Conservation (phyloP, 1,284 basidiomycete species). For the Microbotryomycetes sp. region DNA sequence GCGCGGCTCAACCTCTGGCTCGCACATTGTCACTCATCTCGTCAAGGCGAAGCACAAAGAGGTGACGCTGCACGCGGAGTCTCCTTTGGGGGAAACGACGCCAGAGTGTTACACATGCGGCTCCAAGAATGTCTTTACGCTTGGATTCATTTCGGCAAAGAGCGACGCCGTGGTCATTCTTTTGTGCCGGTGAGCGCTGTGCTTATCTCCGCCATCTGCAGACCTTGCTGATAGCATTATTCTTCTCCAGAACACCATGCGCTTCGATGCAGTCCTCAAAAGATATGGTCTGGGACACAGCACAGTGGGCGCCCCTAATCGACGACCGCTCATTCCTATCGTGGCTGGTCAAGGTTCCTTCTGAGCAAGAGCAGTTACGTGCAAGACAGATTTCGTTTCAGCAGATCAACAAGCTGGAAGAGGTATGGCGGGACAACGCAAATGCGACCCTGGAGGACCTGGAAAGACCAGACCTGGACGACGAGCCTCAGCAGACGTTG, state of each 20-base stretch:
- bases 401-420: constrained; percentile 95
- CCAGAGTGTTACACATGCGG: constrained; percentile 97
- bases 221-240: neutral
- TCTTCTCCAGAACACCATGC: constrained; percentile 72
- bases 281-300: constrained; percentile 97
- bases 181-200: constrained; percentile 70
- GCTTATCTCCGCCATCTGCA: constrained; percentile 16
- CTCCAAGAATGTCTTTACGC: constrained; percentile 99
- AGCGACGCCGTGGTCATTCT: constrained; percentile 97
- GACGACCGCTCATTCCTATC: constrained; percentile 96
- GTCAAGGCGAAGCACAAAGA: constrained; percentile 99
- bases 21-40: constrained; percentile 97
- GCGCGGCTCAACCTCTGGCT: constrained; percentile 94
- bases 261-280: constrained; percentile 80
- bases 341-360: constrained; percentile 96
- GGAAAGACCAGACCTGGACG: constrained; percentile 91
- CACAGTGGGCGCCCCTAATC: constrained; percentile 96
- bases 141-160: constrained; percentile 98
- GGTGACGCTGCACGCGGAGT: constrained; percentile 90
- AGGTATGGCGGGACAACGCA: constrained; percentile 95
- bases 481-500: constrained; percentile 87
- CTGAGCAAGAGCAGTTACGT: constrained; percentile 87
- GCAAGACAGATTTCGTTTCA: constrained; percentile 93
- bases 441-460: constrained; percentile 91
- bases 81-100: constrained; percentile 89